These are phyloP conservation scores for Paecilomyces sp. DNA, from an alignment of 2,329 filamentous ascomycete genomes.

Conservation along the genomic window DNA sequence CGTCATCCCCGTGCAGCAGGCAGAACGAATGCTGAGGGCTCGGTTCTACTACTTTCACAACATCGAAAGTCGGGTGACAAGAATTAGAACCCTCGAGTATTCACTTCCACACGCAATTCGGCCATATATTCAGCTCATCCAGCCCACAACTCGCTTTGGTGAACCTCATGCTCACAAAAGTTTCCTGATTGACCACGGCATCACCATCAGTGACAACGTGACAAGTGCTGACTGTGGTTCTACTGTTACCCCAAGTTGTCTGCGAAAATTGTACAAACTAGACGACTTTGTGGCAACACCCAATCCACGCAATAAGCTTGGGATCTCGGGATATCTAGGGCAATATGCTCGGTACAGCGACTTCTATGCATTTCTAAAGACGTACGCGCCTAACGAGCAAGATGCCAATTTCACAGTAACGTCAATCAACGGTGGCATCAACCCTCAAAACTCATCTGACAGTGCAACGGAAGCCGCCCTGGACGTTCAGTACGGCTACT, in stretches of 20 bases:
- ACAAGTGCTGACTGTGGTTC: constrained; percentile 28
- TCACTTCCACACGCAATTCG: constrained; percentile 53
- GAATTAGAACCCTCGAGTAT: constrained; percentile 53
- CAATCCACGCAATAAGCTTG: constrained; percentile 32
- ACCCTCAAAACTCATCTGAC: constrained; percentile 37
- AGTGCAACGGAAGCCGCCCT: constrained; percentile 54
- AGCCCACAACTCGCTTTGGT: constrained; percentile 59
- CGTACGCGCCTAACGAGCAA: constrained; percentile 46
- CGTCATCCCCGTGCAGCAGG: constrained; percentile 28
- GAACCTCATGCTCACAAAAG: constrained; percentile 38
- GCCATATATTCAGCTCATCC: constrained; percentile 53
- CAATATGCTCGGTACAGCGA: constrained; percentile 49
- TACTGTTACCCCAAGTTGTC: constrained; percentile 42
- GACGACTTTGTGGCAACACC: constrained; percentile 32
- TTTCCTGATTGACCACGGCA: constrained; percentile 18
- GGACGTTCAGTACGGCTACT: constrained; percentile 55
- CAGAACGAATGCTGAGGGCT: constrained; percentile 51
- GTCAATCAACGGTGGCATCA: constrained; percentile 50
- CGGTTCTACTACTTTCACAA: constrained; percentile 52
- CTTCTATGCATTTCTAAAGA: constrained; percentile 48
- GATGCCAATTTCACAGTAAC: constrained; percentile 51
- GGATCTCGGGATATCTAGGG: constrained; percentile 44
- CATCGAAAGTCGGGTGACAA: constrained; percentile 31
- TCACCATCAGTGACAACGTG: constrained; percentile 10
- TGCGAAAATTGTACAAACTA: constrained; percentile 44